Evolutionary conservation across 2,329 filamentous ascomycete species (phyloP).

Genomic region (Gyromitra esculenta): DNA sequence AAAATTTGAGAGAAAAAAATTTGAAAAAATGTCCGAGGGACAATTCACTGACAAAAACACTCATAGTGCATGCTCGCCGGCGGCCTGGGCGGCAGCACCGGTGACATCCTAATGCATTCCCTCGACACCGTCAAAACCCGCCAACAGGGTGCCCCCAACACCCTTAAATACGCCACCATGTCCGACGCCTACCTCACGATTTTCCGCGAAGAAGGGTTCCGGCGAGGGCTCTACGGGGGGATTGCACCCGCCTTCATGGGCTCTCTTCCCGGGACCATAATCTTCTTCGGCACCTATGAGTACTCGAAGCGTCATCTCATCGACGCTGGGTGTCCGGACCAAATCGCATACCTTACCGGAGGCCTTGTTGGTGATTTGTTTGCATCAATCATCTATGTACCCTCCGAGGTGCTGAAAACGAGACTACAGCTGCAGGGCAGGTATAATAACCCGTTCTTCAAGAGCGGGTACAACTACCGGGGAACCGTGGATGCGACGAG

Average conservation of each 20-base stretch:
- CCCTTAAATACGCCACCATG: constrained; percentile 90
- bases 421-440: constrained; percentile 92
- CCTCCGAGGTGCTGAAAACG: constrained; percentile 96
- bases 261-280: constrained; percentile 90
- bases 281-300: constrained; percentile 97
- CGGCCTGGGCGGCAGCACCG: constrained; percentile 88
- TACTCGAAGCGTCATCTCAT: constrained; percentile 91
- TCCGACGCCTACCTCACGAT: constrained; percentile 93
- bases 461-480: constrained; percentile 95
- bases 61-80: constrained; percentile 80
- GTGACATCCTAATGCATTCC: constrained; percentile 98
- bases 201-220: constrained; percentile 86
- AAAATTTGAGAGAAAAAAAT: neutral
- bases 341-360: constrained; percentile 84
- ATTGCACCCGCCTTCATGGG: constrained; percentile 89
- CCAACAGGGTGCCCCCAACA: constrained; percentile 94
- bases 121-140: constrained; percentile 98
- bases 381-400: constrained; percentile 92
- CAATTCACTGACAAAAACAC: neutral
- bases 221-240: constrained; percentile 89
- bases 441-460: constrained; percentile 92
- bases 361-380: constrained; percentile 94
- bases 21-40: neutral
- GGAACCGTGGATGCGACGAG: constrained; percentile 82
- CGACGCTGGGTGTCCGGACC: constrained; percentile 81